Percentiles rank a stretch among this genome's conserved stretches.
These are phyloP conservation scores for Vachellia pachyceras DNA, from an alignment of 306 rosid species.

Conservation along the genomic window DNA sequence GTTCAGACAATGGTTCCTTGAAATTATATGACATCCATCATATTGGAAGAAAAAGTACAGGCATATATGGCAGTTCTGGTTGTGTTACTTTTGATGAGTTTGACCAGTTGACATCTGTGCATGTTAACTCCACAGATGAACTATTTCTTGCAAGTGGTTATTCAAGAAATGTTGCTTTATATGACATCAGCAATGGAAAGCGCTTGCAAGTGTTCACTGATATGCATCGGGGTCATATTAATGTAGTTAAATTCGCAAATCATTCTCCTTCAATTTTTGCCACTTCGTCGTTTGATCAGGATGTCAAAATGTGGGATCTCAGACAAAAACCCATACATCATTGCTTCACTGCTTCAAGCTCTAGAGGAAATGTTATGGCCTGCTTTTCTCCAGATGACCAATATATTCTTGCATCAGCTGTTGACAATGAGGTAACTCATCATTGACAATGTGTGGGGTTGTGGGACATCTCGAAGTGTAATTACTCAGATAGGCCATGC, in stretches of 20 bases:
- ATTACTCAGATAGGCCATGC: conserved; percentile 25
- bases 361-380: conserved; percentile 87
- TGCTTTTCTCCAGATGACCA: conserved; percentile 95
- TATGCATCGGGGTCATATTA: conserved; percentile 84
- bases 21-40: conserved; percentile 71
- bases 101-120: conserved; percentile 88
- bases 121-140: conserved; percentile 78
- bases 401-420: conserved; percentile 80
- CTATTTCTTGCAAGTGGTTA: conserved; percentile 89
- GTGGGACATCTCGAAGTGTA: conserved; percentile 17
- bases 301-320: conserved; percentile 90
- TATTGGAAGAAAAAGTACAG: conserved; percentile 40
- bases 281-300: conserved; percentile 85
- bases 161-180: conserved; percentile 82
- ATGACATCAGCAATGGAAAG: conserved; percentile 71
- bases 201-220: conserved; percentile 73
- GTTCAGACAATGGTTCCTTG: conserved; percentile 86
- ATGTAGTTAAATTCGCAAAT: conserved; percentile 82
- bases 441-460: conserved; percentile 25
- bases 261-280: conserved; percentile 81
- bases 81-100: conserved; percentile 71
- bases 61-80: conserved; percentile 49
- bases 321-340: conserved; percentile 76
- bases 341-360: conserved; percentile 79
- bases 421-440: conserved; percentile 76